These are phyloP conservation scores for Sphaerulina vaccinii DNA, from an alignment of 2,329 filamentous ascomycete species.

Conservation along the genomic window DNA sequence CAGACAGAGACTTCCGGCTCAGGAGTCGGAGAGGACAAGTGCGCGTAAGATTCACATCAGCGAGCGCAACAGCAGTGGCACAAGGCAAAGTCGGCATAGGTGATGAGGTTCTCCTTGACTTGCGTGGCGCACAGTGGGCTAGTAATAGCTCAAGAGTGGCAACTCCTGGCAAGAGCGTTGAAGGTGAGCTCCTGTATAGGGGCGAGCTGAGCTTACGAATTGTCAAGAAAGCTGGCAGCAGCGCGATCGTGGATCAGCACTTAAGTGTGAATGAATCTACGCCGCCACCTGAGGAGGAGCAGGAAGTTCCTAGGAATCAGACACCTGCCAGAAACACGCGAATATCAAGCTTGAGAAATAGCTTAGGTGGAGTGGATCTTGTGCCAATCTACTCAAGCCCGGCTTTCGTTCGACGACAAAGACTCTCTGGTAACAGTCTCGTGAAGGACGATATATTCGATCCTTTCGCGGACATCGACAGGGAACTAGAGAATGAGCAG, in stretches of 20 bases:
- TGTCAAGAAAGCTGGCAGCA: constrained; percentile 22
- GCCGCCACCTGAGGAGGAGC: constrained; percentile 21
- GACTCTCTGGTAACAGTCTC: constrained; percentile 67
- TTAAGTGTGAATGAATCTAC: constrained; percentile 21
- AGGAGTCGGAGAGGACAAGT: constrained; percentile 77
- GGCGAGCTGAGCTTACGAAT: constrained; percentile 39
- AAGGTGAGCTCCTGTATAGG: constrained; percentile 56
- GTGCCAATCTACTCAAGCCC: constrained; percentile 60
- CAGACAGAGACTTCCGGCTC: constrained; percentile 79
- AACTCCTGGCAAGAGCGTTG: constrained; percentile 57
- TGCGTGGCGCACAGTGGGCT: constrained; percentile 68
- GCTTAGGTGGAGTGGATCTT: constrained; percentile 20
- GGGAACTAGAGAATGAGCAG: constrained; percentile 56
- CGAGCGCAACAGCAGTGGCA: constrained; percentile 67
- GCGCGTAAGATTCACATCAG: constrained; percentile 70
- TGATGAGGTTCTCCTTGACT: constrained; percentile 67
- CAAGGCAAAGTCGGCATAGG: constrained; percentile 71
- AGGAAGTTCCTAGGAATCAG: constrained; percentile 3
- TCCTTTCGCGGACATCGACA: constrained; percentile 63
- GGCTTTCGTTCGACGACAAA: constrained; percentile 71
- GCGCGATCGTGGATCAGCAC: constrained; percentile 9
- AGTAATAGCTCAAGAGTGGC: constrained; percentile 51
- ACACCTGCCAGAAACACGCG: constrained; percentile 9
- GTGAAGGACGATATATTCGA: constrained; percentile 62
- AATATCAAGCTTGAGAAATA: constrained; percentile 18